Evolutionary conservation across 208 protist genomes (phyloP), one percentile per base, ranked within the genome.

Genomic region (Phytomonas sp.): DNA sequence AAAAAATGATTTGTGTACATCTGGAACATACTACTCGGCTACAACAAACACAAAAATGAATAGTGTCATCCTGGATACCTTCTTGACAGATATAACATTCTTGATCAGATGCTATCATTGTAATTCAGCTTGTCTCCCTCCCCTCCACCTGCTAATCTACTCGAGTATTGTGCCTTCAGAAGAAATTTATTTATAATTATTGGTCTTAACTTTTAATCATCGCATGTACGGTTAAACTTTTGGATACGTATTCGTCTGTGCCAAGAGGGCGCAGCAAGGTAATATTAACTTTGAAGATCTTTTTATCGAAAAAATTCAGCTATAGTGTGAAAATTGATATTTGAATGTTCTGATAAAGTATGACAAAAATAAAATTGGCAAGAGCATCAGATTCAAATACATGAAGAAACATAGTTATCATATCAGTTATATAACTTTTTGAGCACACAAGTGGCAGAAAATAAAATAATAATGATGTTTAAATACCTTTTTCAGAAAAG

Each of bases 41-140:
- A 74, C 88, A 94, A 23, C 67, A 52, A 31, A 87, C 42, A 69
- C 88, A 94, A 62, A 69, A 68, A 29, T 72, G 68, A 29, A 77
- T 40, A 40, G 76, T 61, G 12, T 42, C 70, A 2, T 70, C 63
- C 31, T 26, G 60, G 26, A 60, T 45, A 14, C 37, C 59, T 29
- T 76, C 74, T 29, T 77, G 72, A 40, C 77, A 74, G 29, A 73
- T 32, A 19, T 42, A 59, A 56, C 77, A 81, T 42, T 63, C 66
- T 60, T 81, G 66, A 16, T 29, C 63, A 42, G 65, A 61, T 68
- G 72, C 72, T 11, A 37, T 61, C 40, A 33, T 16, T 30, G 1
- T n/a, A 6, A 60, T 34, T 7, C 29, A 31, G 26, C 29, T 36
- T 29, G 40, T 68, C n/a, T 29, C 45, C 45, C 26, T 26, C 7